Evolutionary conservation across 768 basidiomycete genomes (phyloP).

Genomic region (Boletus barrowsii): DNA sequence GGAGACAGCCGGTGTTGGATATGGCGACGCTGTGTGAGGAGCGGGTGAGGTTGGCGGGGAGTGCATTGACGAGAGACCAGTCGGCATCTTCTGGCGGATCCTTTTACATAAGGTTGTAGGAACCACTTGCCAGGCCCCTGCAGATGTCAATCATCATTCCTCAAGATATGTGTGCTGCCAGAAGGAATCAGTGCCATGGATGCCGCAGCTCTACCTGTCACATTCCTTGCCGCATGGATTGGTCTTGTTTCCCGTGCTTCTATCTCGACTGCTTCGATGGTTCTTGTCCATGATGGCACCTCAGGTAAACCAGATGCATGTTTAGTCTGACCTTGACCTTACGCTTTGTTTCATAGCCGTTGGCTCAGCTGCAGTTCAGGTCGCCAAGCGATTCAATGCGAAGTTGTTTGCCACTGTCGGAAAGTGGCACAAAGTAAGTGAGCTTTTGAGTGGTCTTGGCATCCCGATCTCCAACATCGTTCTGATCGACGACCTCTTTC

Average conservation of each 20-base stretch:
- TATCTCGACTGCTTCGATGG: conserved; percentile 19
- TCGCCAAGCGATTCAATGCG: conserved; percentile 20
- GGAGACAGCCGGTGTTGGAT: conserved; percentile 22
- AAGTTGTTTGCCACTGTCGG: conserved; percentile 23
- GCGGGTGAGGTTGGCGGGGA: conserved; percentile 26
- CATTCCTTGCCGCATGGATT: conserved; percentile 27
- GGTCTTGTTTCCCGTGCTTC: conserved; percentile 20
- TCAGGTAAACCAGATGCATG: conserved; percentile 13
- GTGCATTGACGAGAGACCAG: conserved; percentile 28
- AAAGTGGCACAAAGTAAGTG: conserved; percentile 10
- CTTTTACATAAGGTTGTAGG: conserved; percentile 16
- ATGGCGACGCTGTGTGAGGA: conserved; percentile 43
- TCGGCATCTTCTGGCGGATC: too few species aligned
- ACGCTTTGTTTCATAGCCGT: conserved; percentile 9
- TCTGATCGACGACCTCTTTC: conserved; percentile 10
- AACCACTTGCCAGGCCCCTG: conserved; percentile 13
- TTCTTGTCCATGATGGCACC: conserved; percentile 26
- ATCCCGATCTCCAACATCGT: conserved; percentile 10
- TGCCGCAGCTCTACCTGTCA: conserved; percentile 20
- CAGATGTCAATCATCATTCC: conserved; percentile 16
- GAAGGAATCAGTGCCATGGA: conserved; percentile 11
- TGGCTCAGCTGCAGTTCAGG: conserved; percentile 26
- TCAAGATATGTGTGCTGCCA: conserved; percentile 12
- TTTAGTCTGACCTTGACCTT: not conserved
- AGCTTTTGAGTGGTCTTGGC: conserved; percentile 9